Percentiles rank a stretch among this genome's conserved stretches.
phyloP scores from a whole-genome alignment of 2,329 filamentous ascomycete species.

The Xylariales sp. region DNA sequence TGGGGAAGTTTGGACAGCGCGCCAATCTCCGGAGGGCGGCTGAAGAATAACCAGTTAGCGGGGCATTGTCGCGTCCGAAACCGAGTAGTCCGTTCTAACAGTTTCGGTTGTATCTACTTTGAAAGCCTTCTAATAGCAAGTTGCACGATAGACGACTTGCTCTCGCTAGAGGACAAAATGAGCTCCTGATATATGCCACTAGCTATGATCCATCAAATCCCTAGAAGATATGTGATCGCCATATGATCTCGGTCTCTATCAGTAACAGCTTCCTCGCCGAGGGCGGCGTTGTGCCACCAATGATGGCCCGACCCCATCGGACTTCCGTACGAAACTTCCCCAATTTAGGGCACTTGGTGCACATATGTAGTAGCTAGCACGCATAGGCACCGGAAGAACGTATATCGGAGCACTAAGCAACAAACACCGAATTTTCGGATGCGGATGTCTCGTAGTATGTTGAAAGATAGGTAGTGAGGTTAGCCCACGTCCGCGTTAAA shows the following conservation, averaged over 20 bases:
- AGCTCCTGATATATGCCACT: background rate
- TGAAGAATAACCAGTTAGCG: background rate
- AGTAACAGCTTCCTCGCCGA: background rate
- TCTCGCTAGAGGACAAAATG: background rate
- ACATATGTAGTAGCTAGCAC: background rate
- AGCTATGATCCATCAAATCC: background rate
- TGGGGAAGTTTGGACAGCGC: slow-evolving; percentile 33
- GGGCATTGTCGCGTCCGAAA: background rate
- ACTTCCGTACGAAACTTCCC: slow-evolving; percentile 32
- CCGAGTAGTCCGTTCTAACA: background rate
- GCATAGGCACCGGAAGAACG: background rate
- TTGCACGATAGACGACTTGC: background rate
- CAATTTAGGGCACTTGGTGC: background rate
- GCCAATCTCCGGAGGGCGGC: slow-evolving; percentile 23
- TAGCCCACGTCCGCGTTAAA: background rate
- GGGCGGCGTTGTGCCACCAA: background rate
- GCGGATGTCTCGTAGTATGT: background rate
- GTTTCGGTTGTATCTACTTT: background rate
- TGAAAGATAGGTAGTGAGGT: background rate
- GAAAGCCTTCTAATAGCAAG: background rate
- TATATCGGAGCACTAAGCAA: background rate
- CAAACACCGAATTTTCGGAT: background rate
- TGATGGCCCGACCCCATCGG: slow-evolving; percentile 31
- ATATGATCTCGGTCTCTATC: background rate
- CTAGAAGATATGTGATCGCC: background rate